Percentiles rank a stretch among this genome's conserved stretches.
These are phyloP conservation scores for Thelonectria rubi DNA, from an alignment of 2,329 filamentous ascomycete genomes.

Conservation along the genomic window DNA sequence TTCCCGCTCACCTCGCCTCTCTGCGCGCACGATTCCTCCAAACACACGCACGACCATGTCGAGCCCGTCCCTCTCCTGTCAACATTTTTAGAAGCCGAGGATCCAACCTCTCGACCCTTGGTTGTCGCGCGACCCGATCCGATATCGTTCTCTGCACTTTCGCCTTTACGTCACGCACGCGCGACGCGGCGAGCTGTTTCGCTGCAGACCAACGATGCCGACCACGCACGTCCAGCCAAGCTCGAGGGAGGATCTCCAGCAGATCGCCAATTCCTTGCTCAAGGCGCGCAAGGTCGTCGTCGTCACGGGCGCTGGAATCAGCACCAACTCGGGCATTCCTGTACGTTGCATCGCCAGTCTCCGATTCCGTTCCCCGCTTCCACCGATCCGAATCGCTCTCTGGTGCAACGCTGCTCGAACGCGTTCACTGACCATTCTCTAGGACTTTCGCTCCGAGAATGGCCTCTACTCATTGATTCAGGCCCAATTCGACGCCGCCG, in stretches of 20 bases:
- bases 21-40: slow-evolving; percentile 4
- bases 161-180: slow-evolving; percentile 18
- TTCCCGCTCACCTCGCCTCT: neutral
- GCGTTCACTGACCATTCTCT: slow-evolving; percentile 27
- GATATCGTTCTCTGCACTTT: slow-evolving; percentile 13
- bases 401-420: neutral
- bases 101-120: slow-evolving; percentile 5
- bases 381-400: slow-evolving; percentile 1
- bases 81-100: slow-evolving; percentile 17
- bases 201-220: slow-evolving; percentile 58
- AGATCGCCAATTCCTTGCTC: slow-evolving; percentile 70
- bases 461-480: slow-evolving; percentile 78
- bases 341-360: slow-evolving; percentile 51
- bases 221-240: slow-evolving; percentile 63
- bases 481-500: slow-evolving; percentile 68
- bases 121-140: slow-evolving; percentile 13
- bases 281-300: slow-evolving; percentile 76
- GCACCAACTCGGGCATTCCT: slow-evolving; percentile 79
- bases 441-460: slow-evolving; percentile 79
- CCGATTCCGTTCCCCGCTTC: slow-evolving; percentile 22
- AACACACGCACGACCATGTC: slow-evolving; percentile 19
- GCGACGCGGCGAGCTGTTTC: slow-evolving; percentile 41
- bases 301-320: slow-evolving; percentile 77
- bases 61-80: slow-evolving; percentile 4
- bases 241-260: slow-evolving; percentile 65